Conservation (phyloP, 129 eudicot species). For the Arctium minus region DNA sequence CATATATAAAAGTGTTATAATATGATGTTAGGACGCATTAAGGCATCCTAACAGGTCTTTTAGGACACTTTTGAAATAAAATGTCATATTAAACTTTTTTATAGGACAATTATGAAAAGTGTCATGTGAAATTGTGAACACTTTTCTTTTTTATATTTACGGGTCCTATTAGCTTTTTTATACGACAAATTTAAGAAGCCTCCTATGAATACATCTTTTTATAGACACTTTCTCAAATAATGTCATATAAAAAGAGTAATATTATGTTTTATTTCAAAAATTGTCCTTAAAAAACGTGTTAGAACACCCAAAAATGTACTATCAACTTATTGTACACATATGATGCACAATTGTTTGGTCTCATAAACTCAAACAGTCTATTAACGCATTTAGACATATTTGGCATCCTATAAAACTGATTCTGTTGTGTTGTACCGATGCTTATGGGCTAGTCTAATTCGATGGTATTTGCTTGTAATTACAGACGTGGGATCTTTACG, state of each 20-base stretch:
- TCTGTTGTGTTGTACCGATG: background rate
- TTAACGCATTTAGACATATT: background rate
- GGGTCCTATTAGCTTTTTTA: no score
- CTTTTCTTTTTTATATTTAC: no score
- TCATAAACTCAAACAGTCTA: background rate
- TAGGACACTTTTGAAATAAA: background rate
- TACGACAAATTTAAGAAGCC: no score
- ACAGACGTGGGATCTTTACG: conserved; percentile 80
- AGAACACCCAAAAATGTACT: background rate
- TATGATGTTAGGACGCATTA: background rate
- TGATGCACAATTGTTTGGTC: background rate
- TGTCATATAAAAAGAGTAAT: background rate
- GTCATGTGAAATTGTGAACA: no score
- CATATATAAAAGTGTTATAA: background rate
- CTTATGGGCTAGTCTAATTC: background rate
- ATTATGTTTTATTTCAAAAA: background rate
- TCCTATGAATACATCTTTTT: background rate
- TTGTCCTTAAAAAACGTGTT: background rate
- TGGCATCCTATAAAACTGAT: background rate
- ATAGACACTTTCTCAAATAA: background rate
- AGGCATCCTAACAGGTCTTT: background rate
- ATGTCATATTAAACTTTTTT: no score
- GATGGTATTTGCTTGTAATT: conserved; percentile 5
- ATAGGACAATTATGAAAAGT: no score
- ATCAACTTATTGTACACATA: background rate